These are phyloP conservation scores for Dryadomyces sulphureus DNA, from an alignment of 2,329 filamentous ascomycete species.

Conservation along the genomic window DNA sequence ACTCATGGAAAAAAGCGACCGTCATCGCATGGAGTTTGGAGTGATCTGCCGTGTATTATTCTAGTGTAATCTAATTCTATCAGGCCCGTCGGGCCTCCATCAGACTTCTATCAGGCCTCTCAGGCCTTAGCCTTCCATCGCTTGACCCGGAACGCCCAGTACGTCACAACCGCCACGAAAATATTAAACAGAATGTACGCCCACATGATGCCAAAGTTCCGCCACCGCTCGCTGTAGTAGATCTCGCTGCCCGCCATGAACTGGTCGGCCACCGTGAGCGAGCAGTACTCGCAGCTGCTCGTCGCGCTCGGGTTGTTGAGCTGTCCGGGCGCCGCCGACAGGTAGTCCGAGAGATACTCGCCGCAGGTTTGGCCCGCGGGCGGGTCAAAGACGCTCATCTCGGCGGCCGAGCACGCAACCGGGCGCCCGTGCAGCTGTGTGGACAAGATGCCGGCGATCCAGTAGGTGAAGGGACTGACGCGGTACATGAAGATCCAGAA, in stretches of 20 bases:
- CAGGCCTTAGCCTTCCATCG: slow-evolving; percentile 12
- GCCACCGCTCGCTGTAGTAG: slow-evolving; percentile 41
- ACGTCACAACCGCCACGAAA: slow-evolving; percentile 38
- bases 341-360: slow-evolving; percentile 45
- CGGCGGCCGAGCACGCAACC: slow-evolving; percentile 35
- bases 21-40: too few species aligned
- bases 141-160: slow-evolving; percentile 46
- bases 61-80: too few species aligned
- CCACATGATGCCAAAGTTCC: slow-evolving; percentile 58
- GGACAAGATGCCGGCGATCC: slow-evolving; percentile 51
- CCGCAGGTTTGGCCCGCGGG: slow-evolving; percentile 47
- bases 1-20: too few species aligned
- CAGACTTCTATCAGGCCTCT: not conserved
- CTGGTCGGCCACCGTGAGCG: slow-evolving; percentile 46
- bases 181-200: slow-evolving; percentile 52
- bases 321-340: slow-evolving; percentile 33
- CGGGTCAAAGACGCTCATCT: slow-evolving; percentile 50
- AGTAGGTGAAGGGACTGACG: slow-evolving; percentile 52
- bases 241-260: slow-evolving; percentile 34
- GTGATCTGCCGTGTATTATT: too few species aligned
- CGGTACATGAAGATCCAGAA: slow-evolving; percentile 73
- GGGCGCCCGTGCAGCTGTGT: slow-evolving; percentile 44
- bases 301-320: slow-evolving; percentile 47
- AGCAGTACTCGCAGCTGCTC: slow-evolving; percentile 50
- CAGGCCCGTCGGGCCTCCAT: not conserved